These are phyloP conservation scores for Dendrobium chrysotoxum DNA, from an alignment of 106 monocot species.

Conservation along the genomic window DNA sequence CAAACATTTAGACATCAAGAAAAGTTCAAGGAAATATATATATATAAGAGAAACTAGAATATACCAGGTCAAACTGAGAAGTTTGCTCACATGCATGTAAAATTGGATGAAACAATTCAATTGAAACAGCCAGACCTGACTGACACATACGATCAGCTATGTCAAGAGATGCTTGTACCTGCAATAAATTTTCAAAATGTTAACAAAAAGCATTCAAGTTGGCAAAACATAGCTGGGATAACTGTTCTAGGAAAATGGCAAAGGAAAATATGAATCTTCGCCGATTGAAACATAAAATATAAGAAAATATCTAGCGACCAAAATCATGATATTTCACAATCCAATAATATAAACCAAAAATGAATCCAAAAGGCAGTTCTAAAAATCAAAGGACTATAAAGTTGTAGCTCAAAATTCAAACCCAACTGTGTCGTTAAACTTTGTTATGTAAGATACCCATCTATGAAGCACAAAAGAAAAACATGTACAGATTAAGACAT, in stretches of 20 bases:
- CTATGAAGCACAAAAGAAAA: background rate
- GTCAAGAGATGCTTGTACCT: conserved; percentile 54
- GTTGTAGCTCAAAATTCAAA: background rate
- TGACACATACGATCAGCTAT: conserved; percentile 48
- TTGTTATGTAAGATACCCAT: background rate
- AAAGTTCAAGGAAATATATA: background rate
- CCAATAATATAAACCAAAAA: background rate
- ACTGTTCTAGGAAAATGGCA: background rate
- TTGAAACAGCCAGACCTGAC: conserved; percentile 35
- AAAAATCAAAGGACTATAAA: background rate
- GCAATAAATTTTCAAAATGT: conserved; percentile 11
- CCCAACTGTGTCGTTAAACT: background rate
- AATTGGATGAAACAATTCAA: conserved; percentile 42
- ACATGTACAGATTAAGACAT: background rate
- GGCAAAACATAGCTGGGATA: background rate
- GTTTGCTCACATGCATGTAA: conserved; percentile 47
- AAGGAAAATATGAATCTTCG: background rate
- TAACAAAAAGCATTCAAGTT: background rate
- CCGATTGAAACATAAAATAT: background rate
- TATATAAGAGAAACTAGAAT: background rate
- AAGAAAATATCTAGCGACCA: background rate
- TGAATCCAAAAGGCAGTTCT: background rate
- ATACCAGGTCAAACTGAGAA: conserved; percentile 75
- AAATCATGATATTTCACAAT: background rate
- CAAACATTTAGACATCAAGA: background rate